phyloP scores from a whole-genome alignment of 2,329 filamentous ascomycete species.

The Aspergillus japonicus region DNA sequence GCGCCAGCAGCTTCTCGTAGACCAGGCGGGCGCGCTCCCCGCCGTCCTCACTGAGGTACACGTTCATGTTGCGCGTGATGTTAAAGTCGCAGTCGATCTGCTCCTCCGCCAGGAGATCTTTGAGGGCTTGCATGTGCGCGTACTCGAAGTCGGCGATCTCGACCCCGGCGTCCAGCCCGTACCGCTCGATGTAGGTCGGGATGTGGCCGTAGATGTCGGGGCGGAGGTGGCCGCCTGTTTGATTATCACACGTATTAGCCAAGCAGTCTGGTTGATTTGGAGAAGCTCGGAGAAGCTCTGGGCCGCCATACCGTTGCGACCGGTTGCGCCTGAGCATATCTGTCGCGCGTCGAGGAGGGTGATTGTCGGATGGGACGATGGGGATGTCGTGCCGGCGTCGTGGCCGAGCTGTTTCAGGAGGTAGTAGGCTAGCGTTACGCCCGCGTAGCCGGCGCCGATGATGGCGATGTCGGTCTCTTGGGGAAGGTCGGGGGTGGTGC shows the following conservation, averaged over 20 bases:
- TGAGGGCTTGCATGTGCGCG: constrained; percentile 43
- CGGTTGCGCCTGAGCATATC: constrained; percentile 47
- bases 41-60: constrained; percentile 38
- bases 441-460: constrained; percentile 50
- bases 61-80: constrained; percentile 44
- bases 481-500: constrained; percentile 35
- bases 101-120: constrained; percentile 42
- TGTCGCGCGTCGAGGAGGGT: constrained; percentile 44
- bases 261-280: background rate
- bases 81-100: constrained; percentile 48
- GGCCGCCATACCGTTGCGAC: constrained; percentile 40
- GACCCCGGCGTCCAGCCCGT: constrained; percentile 37
- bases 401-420: constrained; percentile 30
- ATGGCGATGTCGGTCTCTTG: constrained; percentile 46
- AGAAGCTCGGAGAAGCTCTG: background rate
- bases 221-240: constrained; percentile 40
- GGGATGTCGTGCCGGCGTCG: constrained; percentile 5
- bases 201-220: constrained; percentile 47
- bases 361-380: constrained; percentile 28
- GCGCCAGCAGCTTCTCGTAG: constrained; percentile 33
- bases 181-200: constrained; percentile 35
- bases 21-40: constrained; percentile 28
- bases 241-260: no score
- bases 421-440: constrained; percentile 47
- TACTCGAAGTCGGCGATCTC: constrained; percentile 46